Evolutionary conservation across 139 green algal genomes (phyloP).

Genomic region (Diplosphaera chodatii): DNA sequence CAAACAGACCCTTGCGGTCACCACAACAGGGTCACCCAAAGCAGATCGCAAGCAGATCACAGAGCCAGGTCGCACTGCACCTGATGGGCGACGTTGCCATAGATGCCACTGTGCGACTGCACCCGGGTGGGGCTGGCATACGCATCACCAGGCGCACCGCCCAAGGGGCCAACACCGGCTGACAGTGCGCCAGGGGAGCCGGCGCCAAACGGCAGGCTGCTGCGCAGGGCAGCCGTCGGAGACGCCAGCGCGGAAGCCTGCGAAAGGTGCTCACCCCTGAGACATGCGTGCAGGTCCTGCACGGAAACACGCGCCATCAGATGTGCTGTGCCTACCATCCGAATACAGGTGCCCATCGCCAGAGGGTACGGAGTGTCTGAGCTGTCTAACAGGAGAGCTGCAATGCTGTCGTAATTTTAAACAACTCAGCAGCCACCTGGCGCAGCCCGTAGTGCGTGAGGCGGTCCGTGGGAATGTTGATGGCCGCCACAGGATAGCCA

Average conservation of each 20-base stretch:
- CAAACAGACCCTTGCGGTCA: too few relatives aligned
- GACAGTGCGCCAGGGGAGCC: neutral
- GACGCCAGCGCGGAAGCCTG: neutral
- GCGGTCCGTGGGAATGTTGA: constrained; percentile 10
- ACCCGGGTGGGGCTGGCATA: neutral
- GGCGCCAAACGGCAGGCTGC: neutral
- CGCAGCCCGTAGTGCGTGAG: constrained; percentile 3
- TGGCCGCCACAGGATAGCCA: constrained; percentile 11
- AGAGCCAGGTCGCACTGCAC: too few relatives aligned
- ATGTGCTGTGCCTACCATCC: too few relatives aligned
- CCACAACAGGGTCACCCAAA: too few relatives aligned
- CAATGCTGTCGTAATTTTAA: too few relatives aligned
- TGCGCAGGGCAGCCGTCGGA: neutral
- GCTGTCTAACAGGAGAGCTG: too few relatives aligned
- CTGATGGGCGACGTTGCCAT: neutral
- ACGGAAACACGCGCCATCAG: too few relatives aligned
- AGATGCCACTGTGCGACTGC: neutral
- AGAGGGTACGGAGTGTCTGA: too few relatives aligned
- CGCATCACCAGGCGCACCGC: neutral
- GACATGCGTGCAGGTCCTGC: too few relatives aligned
- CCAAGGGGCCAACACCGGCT: neutral
- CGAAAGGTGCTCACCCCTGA: too few relatives aligned
- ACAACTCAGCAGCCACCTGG: neutral
- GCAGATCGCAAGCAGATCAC: too few relatives aligned
- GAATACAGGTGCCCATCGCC: too few relatives aligned